Base-by-base conservation (phyloP, 805 yeast genomes). In the Saturnispora hagleri region DNA sequence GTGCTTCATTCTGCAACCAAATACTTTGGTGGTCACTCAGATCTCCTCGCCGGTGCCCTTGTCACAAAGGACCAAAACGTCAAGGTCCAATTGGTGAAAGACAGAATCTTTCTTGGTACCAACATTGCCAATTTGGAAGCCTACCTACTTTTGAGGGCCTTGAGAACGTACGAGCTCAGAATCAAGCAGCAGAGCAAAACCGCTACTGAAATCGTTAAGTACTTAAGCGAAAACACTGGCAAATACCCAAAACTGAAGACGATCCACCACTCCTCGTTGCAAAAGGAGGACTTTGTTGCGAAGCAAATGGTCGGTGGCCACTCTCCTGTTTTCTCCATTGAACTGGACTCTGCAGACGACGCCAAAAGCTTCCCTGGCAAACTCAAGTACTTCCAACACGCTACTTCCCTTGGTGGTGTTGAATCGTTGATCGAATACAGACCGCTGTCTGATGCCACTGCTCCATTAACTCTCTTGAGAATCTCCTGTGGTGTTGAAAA, bases 11-110 rank as follows among this genome's bases (percentile, higher is more conserved):
- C 97, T 1, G 96, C 89, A 1, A 90, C 97, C 0, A 90, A 90
- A 65, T 91, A 84, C 69, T 84, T 89, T 62, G 97, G 96, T 40
- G 97, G 98, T n/a, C 97, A 90, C 68, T 86, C 95, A 6, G 97
- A 90, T 65, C 70, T 89, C 43, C 71, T 90, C 48, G 89, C 96
- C 5, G 97, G 98, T 34, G 72, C 84, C 12, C 68, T 89, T 18
- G 80, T 82, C 18, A 81, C 86, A n/a, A 82, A 83, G 62, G 79
- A 79, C 54, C 57, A 61, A 8, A 66, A 70, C 2, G 73, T 73
- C 5, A 75, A 76, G 52, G 58, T 69, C 22, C 62, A 70, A 43
- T 72, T 90, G 54, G 66, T 73, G 5, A 66, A 63, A 0, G 97
- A 90, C 59, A 75, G 98, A 60, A 66, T 81, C 8, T 75, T 73